Evolutionary conservation across 75 land plant genomes (phyloP).

Genomic region (Pinus albicaulis): DNA sequence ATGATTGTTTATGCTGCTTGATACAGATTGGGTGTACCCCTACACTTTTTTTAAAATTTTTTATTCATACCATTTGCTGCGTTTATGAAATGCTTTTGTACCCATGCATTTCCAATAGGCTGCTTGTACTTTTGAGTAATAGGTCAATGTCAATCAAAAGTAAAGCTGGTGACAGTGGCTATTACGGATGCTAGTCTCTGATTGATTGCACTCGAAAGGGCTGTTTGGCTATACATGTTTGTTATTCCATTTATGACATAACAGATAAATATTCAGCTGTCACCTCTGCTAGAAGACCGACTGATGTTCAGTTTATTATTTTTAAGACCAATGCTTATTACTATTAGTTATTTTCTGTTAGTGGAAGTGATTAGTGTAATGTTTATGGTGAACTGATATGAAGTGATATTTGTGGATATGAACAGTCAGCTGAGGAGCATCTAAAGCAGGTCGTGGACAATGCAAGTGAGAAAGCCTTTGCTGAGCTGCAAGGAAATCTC

Average conservation of each 20-base stretch:
- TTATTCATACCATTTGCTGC: too few relatives aligned
- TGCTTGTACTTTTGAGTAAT: too few relatives aligned
- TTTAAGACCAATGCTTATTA: not conserved
- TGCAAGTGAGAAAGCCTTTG: constrained; percentile 57
- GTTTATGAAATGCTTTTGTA: too few relatives aligned
- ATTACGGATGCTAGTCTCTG: not conserved
- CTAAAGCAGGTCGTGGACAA: constrained; percentile 59
- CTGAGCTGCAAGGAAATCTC: constrained; percentile 59
- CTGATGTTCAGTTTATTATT: not conserved
- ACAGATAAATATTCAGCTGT: not conserved
- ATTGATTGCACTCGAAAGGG: not conserved
- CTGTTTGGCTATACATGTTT: not conserved
- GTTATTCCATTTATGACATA: not conserved
- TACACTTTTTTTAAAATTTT: too few relatives aligned
- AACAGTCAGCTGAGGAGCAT: constrained; percentile 68
- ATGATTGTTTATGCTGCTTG: too few relatives aligned
- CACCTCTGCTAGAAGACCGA: not conserved
- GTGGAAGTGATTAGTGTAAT: not conserved
- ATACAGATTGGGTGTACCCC: too few relatives aligned
- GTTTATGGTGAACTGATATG: not conserved
- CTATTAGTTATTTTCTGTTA: not conserved
- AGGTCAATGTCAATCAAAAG: too few relatives aligned
- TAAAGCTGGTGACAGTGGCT: too few relatives aligned
- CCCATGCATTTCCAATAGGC: too few relatives aligned
- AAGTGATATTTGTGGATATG: not conserved